These are phyloP conservation scores for Penicillium odoratum DNA, from an alignment of 495 filamentous ascomycete genomes.

Conservation along the genomic window DNA sequence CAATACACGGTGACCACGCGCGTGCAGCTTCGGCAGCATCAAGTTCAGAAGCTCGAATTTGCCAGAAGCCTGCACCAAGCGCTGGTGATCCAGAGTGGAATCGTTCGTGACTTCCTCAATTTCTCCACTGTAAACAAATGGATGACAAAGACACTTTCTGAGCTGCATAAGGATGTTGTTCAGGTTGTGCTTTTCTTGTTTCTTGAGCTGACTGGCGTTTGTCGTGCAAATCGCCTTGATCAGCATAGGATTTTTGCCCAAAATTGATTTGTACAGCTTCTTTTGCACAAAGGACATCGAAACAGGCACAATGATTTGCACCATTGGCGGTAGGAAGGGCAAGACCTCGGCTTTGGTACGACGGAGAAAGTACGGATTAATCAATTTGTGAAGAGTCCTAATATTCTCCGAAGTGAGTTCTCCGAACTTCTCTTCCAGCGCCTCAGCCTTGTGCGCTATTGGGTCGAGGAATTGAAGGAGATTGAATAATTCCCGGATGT, in stretches of 20 bases:
- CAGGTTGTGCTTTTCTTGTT: constrained; percentile 70
- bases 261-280: constrained; percentile 90
- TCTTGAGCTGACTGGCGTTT: constrained; percentile 54
- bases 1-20: constrained; percentile 86
- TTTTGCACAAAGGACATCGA: constrained; percentile 92
- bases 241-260: constrained; percentile 84
- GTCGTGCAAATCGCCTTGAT: constrained; percentile 79
- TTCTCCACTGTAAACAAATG: constrained; percentile 84
- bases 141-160: constrained; percentile 91
- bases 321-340: constrained; percentile 86
- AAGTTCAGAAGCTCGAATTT: constrained; percentile 85
- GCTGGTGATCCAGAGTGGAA: constrained; percentile 60
- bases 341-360: constrained; percentile 90
- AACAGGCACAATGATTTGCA: constrained; percentile 90
- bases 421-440: constrained; percentile 71
- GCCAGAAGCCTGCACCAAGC: constrained; percentile 85
- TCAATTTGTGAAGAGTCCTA: constrained; percentile 73
- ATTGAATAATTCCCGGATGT: constrained; percentile 91
- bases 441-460: constrained; percentile 58
- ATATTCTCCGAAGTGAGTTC: constrained; percentile 79
- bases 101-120: constrained; percentile 77
- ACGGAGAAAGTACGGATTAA: constrained; percentile 78
- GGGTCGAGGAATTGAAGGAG: constrained; percentile 88
- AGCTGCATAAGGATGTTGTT: constrained; percentile 96
- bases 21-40: constrained; percentile 86